phyloP scores from a whole-genome alignment of 2,329 filamentous ascomycete genomes.

The Talaromyces piceae region DNA sequence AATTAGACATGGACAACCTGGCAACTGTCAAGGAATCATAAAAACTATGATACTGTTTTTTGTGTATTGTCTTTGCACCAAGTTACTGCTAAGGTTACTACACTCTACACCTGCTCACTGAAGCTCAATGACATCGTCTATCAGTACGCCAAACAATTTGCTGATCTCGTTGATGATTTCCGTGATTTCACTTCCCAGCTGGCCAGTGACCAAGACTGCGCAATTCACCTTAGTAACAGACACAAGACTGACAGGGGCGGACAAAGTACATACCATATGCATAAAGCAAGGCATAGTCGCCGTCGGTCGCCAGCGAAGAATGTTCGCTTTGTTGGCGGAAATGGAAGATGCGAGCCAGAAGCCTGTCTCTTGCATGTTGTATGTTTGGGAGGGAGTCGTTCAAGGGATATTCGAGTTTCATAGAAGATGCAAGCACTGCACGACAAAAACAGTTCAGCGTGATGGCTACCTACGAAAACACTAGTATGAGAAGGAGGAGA shows the following conservation, averaged over 20 bases:
- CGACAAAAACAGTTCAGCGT: constrained; percentile 26
- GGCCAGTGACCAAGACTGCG: constrained; percentile 54
- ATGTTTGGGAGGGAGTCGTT: constrained; percentile 83
- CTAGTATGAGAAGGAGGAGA: no score
- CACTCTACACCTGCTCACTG: constrained; percentile 28
- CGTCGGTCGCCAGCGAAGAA: constrained; percentile 39
- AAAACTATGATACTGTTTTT: background rate
- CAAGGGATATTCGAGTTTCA: constrained; percentile 91
- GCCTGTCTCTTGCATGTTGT: constrained; percentile 67
- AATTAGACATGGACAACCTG: background rate
- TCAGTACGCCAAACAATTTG: constrained; percentile 53
- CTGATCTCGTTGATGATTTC: constrained; percentile 50
- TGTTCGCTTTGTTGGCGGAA: constrained; percentile 64
- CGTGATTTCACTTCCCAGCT: constrained; percentile 49
- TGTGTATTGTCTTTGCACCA: background rate
- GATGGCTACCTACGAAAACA: background rate
- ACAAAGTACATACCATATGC: constrained; percentile 60
- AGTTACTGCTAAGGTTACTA: background rate
- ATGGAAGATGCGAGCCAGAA: constrained; percentile 80
- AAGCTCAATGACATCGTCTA: constrained; percentile 55
- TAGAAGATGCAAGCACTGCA: constrained; percentile 78
- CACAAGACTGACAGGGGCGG: background rate
- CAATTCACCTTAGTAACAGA: constrained; percentile 7
- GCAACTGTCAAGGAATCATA: no score
- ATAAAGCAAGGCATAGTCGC: constrained; percentile 85